Base-by-base conservation (phyloP, 192 early-diverging fungal species). In the Umbelopsis sp. region DNA sequence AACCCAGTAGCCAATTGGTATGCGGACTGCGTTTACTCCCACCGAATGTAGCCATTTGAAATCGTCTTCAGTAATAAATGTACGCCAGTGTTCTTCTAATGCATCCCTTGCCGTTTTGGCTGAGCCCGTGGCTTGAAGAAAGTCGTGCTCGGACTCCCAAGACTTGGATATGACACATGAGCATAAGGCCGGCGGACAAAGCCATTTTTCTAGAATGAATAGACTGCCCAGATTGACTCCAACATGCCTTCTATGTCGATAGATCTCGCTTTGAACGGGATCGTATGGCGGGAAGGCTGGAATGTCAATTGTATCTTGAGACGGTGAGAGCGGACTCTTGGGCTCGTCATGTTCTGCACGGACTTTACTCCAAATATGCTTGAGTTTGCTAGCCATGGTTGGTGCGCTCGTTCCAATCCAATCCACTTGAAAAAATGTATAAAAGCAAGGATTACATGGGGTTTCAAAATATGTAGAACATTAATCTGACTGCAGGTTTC, bases 1-100 rank as follows among this genome's bases (percentile, higher is more conserved):
- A 16, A 86, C 88, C 86, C 87, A 91, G 77, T 88, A 89, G 27
- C 89, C 89, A 37, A 91, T 80, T 0, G 88, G 90, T 27, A 91
- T 83, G 18, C 89, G 84, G 12, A 91, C 69, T 13, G 84, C 81
- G 78, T 90, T 91, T 70, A 91, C 82, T 20, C 85, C 79, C 35
- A 81, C 47, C 0, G 71, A 50, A 12, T 82, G 72, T 22, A 90
- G 69, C 9, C 69, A 49, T 0, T 74, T 64, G 47, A 90, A 82
- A 37, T 89, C 87, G 5, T 78, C 46, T 44, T 89, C 86, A 13
- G 82, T 86, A n/a, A 89, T 82, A 80, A 81, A 90, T 3, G 78
- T 76, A 9, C 70, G 69, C 76, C 85, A 91, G 66, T 91, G 89
- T 22, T 76, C 50, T 33, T 79, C 76, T 10, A 90, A 71, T 3